Percentiles rank a stretch among this genome's conserved stretches.
These are phyloP conservation scores for Biscutella laevigata DNA, from an alignment of 441 rosid genomes.

Conservation along the genomic window DNA sequence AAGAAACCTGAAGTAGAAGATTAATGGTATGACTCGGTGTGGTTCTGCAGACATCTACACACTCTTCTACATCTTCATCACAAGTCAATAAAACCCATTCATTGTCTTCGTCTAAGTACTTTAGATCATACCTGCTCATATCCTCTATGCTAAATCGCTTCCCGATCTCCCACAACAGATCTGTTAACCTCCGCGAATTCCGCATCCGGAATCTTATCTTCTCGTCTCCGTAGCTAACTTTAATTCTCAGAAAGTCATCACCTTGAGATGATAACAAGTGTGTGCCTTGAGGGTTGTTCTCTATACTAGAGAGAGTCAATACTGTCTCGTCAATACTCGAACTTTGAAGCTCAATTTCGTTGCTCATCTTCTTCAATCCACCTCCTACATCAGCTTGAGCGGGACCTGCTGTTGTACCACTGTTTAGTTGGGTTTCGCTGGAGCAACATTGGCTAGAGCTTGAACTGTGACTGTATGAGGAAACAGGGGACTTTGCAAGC, in stretches of 20 bases:
- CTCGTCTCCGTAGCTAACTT: constrained; percentile 55
- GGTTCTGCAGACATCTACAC: constrained; percentile 51
- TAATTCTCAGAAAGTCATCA: constrained; percentile 45
- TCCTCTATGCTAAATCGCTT: constrained; percentile 60
- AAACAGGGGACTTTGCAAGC: constrained; percentile 28
- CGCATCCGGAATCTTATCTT: constrained; percentile 61
- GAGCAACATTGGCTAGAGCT: too few species aligned
- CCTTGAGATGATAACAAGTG: constrained; percentile 33
- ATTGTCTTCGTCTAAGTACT: constrained; percentile 82
- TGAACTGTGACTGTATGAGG: constrained; percentile 58
- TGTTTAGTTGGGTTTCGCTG: constrained; percentile 41
- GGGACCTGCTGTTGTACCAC: too few species aligned
- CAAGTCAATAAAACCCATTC: constrained; percentile 88
- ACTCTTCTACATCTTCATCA: constrained; percentile 83
- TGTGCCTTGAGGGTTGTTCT: too few species aligned
- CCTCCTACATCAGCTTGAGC: too few species aligned
- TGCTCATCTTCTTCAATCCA: too few species aligned
- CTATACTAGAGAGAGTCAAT: too few species aligned
- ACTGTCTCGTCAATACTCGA: too few species aligned
- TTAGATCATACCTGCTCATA: constrained; percentile 45
- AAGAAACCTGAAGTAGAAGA: constrained; percentile 56
- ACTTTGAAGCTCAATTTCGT: too few species aligned
- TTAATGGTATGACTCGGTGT: constrained; percentile 46
- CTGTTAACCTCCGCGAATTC: constrained; percentile 35
- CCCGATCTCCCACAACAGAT: constrained; percentile 50